Evolutionary conservation across 805 yeast genomes (phyloP).

Genomic region (Nakazawaea ernobii): DNA sequence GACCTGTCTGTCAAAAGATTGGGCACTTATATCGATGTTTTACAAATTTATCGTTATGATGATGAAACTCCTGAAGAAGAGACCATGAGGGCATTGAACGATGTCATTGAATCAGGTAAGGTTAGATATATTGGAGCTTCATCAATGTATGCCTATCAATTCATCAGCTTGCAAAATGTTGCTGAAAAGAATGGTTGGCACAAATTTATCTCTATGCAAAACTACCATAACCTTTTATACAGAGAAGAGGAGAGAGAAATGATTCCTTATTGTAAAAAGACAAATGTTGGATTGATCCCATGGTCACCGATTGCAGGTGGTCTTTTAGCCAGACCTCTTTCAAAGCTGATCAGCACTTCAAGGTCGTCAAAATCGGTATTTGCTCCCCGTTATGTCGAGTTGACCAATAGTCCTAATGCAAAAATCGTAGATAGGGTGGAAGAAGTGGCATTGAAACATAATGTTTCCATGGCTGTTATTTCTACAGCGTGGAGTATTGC

Average conservation of each 20-base stretch:
- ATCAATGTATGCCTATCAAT: conserved; percentile 50
- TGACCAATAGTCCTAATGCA: conserved; percentile 16
- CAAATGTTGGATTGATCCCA: conserved; percentile 52
- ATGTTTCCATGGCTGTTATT: conserved; percentile 47
- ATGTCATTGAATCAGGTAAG: conserved; percentile 38
- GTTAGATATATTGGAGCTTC: conserved; percentile 58
- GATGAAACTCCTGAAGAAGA: conserved; percentile 41
- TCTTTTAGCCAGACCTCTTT: conserved; percentile 11
- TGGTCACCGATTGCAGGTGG: conserved; percentile 60
- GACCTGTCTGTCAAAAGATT: conserved; percentile 34
- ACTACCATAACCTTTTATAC: conserved; percentile 46
- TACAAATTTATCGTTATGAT: conserved; percentile 54
- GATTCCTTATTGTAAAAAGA: conserved; percentile 45
- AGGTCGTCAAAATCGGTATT: background rate
- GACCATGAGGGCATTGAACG: conserved; percentile 51
- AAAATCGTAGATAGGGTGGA: conserved; percentile 47
- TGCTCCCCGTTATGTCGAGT: conserved; percentile 4
- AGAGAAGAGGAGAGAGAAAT: conserved; percentile 62
- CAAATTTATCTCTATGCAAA: conserved; percentile 55
- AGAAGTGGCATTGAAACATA: conserved; percentile 40
- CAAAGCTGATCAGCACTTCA: background rate
- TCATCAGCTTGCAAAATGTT: conserved; percentile 44
- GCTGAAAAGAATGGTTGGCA: conserved; percentile 54
- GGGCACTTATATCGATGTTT: conserved; percentile 47
- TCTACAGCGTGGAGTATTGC: conserved; percentile 48